phyloP scores from a whole-genome alignment of 1,284 basidiomycete species.

The Heterobasidion occidentale region DNA sequence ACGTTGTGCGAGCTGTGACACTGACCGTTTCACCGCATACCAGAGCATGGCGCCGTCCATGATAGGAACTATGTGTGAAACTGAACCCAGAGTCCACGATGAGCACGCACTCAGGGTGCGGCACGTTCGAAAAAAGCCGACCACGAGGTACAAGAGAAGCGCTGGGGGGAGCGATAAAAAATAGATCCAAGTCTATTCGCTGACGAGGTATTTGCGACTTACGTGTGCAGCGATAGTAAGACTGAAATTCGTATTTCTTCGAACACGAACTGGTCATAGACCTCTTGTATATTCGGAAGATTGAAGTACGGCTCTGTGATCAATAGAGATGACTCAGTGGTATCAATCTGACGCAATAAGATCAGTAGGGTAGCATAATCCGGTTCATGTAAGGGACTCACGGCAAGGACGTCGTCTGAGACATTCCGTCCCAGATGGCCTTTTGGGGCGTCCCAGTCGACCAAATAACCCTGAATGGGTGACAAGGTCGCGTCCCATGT shows the following conservation, averaged over 20 bases:
- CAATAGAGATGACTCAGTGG: constrained; percentile 64
- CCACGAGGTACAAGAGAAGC: constrained; percentile 74
- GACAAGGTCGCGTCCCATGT: neutral
- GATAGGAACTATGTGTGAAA: constrained; percentile 88
- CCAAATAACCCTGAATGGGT: constrained; percentile 67
- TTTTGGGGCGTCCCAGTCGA: constrained; percentile 93
- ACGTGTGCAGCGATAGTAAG: constrained; percentile 80
- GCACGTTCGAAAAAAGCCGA: constrained; percentile 42
- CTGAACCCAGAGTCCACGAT: constrained; percentile 90
- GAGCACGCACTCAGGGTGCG: constrained; percentile 70
- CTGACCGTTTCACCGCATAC: constrained; percentile 74
- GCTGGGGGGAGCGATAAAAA: constrained; percentile 36
- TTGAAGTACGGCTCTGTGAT: constrained; percentile 95
- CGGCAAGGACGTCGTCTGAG: constrained; percentile 60
- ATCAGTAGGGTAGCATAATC: constrained; percentile 1
- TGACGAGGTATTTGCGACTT: constrained; percentile 26
- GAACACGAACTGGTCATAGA: constrained; percentile 91
- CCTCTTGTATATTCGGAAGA: constrained; percentile 82
- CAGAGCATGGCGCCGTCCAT: constrained; percentile 69
- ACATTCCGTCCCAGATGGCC: constrained; percentile 82
- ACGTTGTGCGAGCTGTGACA: constrained; percentile 5
- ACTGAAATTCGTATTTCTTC: constrained; percentile 93
- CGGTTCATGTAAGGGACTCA: constrained; percentile 27
- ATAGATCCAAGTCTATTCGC: constrained; percentile 3
- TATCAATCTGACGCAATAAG: constrained; percentile 48